Percentiles rank a stretch among this genome's conserved stretches.
phyloP scores from a whole-genome alignment of 305 asterid genomes.

The Fraxinus sp. region DNA sequence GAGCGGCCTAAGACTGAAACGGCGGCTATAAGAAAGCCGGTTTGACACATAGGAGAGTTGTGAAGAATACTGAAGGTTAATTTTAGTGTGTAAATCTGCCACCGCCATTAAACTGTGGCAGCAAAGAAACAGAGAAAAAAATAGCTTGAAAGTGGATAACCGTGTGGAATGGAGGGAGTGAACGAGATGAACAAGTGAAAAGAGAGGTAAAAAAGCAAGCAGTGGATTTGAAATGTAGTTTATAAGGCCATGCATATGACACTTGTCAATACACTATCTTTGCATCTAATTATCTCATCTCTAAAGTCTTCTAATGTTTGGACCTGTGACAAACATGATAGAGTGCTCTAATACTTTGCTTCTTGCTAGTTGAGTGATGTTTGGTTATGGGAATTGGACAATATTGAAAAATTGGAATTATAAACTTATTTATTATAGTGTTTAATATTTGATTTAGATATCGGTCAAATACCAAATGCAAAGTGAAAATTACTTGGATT shows the following conservation, averaged over 20 bases:
- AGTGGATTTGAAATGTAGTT: constrained; percentile 37
- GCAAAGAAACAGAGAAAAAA: constrained; percentile 7
- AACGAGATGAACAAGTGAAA: background rate
- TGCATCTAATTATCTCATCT: constrained; percentile 38
- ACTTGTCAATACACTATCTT: constrained; percentile 42
- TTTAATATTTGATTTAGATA: background rate
- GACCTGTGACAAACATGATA: background rate
- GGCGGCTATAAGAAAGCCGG: constrained; percentile 38
- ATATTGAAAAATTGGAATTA: background rate
- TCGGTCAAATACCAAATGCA: background rate
- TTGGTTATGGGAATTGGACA: background rate
- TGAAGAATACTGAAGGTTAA: constrained; percentile 41
- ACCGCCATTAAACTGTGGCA: constrained; percentile 51
- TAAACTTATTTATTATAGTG: background rate
- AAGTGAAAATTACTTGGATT: background rate
- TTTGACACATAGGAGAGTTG: constrained; percentile 48
- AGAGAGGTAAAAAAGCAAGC: constrained; percentile 5
- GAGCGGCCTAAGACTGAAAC: constrained; percentile 34
- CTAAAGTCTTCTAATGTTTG: background rate
- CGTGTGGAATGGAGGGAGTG: background rate
- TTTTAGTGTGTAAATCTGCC: constrained; percentile 51
- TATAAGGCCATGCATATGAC: constrained; percentile 64
- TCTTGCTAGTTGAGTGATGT: background rate
- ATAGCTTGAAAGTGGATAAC: background rate
- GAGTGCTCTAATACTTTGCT: background rate